Evolutionary conservation across 208 protist species (phyloP), one percentile per base, ranked within the genome.

Genomic region (Trypanosoma brucei): DNA sequence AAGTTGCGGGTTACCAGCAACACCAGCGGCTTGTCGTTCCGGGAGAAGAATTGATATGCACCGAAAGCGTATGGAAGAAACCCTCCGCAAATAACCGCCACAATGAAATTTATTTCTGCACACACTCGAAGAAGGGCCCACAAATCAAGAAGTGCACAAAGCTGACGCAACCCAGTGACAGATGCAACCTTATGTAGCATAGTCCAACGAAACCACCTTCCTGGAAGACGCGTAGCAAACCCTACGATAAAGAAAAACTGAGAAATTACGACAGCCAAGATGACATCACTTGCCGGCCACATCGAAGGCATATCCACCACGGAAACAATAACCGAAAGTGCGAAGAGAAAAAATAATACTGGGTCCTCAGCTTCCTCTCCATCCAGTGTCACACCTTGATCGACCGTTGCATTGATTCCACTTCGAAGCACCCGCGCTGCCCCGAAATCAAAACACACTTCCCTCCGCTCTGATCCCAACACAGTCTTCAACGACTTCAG

Each of bases 301-400:
- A 75, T 33, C 31, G 55, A 31, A 9, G 59, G 50, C 40, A 4
- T 48, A 57, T 75, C 70, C 37, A 75, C 30, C 22, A 61, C 63
- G 33, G 61, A 69, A 9, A 68, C 13, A 70, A 69, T 8, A 39
- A 57, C 44, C 14, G 55, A 65, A 33, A 45, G 31, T n/a, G 52
- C 42, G 62, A 75, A 75, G 42, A 75, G 22, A 46, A 49, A 51
- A 50, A 66, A 65, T 30, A 61, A 6, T 22, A 68, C 13, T 39
- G 61, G 42, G 59, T 70, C 70, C 51, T 70, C 55, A 33, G 9
- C 62, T 35, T 70, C 62, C 3, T 57, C 22, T 3, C 31, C 50
- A 31, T 49, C 55, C 6, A 59, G 55, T 8, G 0, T 14, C 42
- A 7, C 11, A 22, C 7, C 8, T 5, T 45, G 14, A 0, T 40